A percentile compares a stretch with the other conserved stretches of the same genome.
phyloP scores from a whole-genome alignment of 2,329 filamentous ascomycete species.

The Ceratocystis huliohia region DNA sequence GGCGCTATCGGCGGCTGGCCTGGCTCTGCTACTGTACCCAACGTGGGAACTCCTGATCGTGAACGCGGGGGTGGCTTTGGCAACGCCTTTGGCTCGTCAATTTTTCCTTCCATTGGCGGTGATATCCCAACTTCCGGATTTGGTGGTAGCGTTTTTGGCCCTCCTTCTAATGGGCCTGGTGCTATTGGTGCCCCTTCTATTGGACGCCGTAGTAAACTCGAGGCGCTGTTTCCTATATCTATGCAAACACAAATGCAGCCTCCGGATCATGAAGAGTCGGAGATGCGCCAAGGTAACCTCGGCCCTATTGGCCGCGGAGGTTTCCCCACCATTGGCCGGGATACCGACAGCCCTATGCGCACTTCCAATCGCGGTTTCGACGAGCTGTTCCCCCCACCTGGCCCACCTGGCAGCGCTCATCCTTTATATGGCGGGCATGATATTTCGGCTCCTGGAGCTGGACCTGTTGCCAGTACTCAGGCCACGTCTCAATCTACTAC shows the following conservation, averaged over 20 bases:
- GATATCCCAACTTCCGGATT: conserved; percentile 63
- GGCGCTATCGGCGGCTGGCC: conserved; percentile 52
- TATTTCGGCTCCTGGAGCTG: conserved; percentile 23
- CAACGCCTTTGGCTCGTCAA: conserved; percentile 60
- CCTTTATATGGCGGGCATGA: conserved; percentile 24
- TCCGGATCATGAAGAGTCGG: conserved; percentile 55
- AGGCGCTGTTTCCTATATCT: conserved; percentile 71
- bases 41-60: conserved; percentile 55
- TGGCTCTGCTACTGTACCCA: conserved; percentile 41
- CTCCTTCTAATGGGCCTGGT: conserved; percentile 36
- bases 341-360: conserved; percentile 48
- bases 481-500: conserved; percentile 1
- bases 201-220: conserved; percentile 67
- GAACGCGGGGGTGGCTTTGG: conserved; percentile 42
- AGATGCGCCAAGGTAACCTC: conserved; percentile 51
- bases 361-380: conserved; percentile 43
- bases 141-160: conserved; percentile 58
- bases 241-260: conserved; percentile 86
- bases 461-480: conserved; percentile 2
- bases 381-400: conserved; percentile 36
- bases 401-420: conserved; percentile 26
- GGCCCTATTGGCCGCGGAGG: conserved; percentile 54
- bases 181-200: conserved; percentile 50
- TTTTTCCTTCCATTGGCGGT: conserved; percentile 59
- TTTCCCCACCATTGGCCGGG: conserved; percentile 42